These are phyloP conservation scores for Metschnikowia shivogae DNA, from an alignment of 805 yeast species.

Conservation along the genomic window DNA sequence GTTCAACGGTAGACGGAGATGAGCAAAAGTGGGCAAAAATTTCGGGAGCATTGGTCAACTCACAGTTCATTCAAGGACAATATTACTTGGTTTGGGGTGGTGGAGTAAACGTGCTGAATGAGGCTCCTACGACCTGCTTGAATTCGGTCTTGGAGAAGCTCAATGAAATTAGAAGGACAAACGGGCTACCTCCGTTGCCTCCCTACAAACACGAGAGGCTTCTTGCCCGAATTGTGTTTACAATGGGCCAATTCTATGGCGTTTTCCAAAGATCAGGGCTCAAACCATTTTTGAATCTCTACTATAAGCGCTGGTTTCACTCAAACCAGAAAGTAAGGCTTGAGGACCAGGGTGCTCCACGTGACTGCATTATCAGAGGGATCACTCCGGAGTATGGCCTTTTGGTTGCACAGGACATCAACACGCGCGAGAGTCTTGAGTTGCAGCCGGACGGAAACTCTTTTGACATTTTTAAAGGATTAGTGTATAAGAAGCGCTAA, in stretches of 20 bases:
- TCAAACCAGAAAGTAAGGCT: conserved; percentile 60
- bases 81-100: conserved; percentile 77
- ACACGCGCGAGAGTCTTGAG: conserved; percentile 56
- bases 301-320: conserved; percentile 88
- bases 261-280: conserved; percentile 66
- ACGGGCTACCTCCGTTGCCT: conserved; percentile 44
- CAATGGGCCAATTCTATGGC: conserved; percentile 58
- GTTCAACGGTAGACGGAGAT: conserved; percentile 41
- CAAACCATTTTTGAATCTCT: conserved; percentile 57
- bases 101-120: conserved; percentile 79
- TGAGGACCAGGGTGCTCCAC: conserved; percentile 37
- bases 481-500: conserved; percentile 49
- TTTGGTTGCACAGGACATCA: conserved; percentile 66
- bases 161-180: conserved; percentile 46
- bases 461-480: conserved; percentile 89
- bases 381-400: conserved; percentile 84
- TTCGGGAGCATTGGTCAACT: conserved; percentile 81
- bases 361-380: conserved; percentile 66
- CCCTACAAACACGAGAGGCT: conserved; percentile 47
- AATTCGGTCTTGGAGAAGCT: conserved; percentile 62
- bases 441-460: conserved; percentile 97
- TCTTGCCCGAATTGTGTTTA: conserved; percentile 63
- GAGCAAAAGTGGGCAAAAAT: conserved; percentile 72
- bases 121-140: conserved; percentile 90
- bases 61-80: conserved; percentile 56